A percentile compares a stretch with the other conserved stretches of the same genome.
These are phyloP conservation scores for Stipa capillata DNA, from an alignment of 176 grass and related monocot genomes.

Conservation along the genomic window DNA sequence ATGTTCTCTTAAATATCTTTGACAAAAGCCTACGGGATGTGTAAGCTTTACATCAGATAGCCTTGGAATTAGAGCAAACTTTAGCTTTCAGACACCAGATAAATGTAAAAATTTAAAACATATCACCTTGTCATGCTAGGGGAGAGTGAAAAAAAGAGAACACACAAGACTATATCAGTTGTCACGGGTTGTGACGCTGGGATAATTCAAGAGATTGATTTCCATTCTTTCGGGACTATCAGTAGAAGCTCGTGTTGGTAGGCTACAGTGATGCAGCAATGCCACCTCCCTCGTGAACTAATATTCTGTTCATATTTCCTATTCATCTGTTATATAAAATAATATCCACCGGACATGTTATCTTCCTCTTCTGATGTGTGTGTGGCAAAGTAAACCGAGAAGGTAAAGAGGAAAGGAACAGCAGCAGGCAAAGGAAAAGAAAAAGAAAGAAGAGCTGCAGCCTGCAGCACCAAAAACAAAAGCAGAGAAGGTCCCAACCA, in stretches of 20 bases:
- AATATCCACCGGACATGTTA: neutral
- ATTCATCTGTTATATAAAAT: neutral
- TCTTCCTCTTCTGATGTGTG: constrained; percentile 5
- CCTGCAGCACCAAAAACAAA: constrained; percentile 34
- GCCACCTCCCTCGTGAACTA: neutral
- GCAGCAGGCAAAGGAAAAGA: constrained; percentile 22
- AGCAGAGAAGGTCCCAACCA: constrained; percentile 37
- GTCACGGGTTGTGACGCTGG: neutral
- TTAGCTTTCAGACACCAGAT: constrained; percentile 1
- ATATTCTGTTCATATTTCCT: neutral
- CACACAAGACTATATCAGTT: neutral
- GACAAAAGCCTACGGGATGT: neutral
- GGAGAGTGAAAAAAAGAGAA: neutral
- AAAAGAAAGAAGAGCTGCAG: constrained; percentile 37
- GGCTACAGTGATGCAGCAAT: neutral
- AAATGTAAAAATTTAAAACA: neutral
- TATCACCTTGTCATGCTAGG: neutral
- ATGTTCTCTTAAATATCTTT: neutral
- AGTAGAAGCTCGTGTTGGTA: neutral
- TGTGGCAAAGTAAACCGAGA: neutral
- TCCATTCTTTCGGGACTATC: neutral
- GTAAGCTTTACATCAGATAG: neutral
- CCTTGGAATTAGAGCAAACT: neutral
- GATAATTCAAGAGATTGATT: neutral
- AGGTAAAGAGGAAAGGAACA: constrained; percentile 33